Conservation (phyloP, 2,329 filamentous ascomycete genomes). For the Colletotrichum falcatum region DNA sequence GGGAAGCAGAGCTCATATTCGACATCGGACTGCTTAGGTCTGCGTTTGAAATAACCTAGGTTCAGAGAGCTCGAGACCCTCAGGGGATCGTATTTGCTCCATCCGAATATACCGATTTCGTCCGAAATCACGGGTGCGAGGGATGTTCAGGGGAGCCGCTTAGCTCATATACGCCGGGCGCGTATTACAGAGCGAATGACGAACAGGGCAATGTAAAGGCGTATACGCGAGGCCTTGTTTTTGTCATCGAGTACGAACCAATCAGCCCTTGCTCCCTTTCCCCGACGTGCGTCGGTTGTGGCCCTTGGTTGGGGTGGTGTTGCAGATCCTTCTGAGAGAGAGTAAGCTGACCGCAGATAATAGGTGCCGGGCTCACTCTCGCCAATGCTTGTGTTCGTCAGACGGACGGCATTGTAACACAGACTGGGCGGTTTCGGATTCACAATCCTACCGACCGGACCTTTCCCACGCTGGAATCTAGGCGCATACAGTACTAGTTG, state of each 20-base stretch:
- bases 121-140: no score
- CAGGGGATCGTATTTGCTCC: no score
- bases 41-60: not conserved
- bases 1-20: not conserved
- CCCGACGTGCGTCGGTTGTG: not conserved
- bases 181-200: not conserved
- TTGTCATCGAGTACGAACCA: not conserved
- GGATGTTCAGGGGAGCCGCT: no score
- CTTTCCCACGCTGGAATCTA: not conserved
- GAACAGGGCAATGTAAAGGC: not conserved
- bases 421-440: not conserved
- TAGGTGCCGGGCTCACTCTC: no score
- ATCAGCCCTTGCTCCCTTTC: not conserved
- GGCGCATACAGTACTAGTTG: no score
- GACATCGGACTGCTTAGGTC: not conserved
- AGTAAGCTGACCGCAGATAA: not conserved
- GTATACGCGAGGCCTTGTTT: no score
- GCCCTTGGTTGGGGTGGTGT: no score
- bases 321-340: not conserved
- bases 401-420: not conserved
- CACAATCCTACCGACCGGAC: not conserved
- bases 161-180: not conserved
- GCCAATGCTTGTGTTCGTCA: no score
- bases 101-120: not conserved
- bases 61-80: not conserved